A percentile compares a stretch with the other conserved stretches of the same genome.
phyloP scores from a whole-genome alignment of 2,329 filamentous ascomycete genomes.

The Fusarium piperis region DNA sequence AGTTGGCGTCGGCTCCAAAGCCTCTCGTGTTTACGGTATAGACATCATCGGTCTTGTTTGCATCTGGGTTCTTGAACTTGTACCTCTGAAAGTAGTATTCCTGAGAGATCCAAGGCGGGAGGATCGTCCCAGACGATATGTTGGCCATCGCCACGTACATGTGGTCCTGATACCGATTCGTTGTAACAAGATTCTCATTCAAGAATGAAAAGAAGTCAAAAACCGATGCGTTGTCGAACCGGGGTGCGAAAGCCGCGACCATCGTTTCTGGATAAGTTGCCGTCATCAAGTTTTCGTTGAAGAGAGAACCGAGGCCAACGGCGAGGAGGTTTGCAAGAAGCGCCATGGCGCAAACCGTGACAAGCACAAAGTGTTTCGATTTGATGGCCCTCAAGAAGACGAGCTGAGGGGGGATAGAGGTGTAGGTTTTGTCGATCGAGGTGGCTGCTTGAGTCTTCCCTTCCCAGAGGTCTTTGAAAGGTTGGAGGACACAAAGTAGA shows the following conservation, averaged over 20 bases:
- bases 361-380: slow-evolving; percentile 57
- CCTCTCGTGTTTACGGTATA: slow-evolving; percentile 40
- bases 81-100: slow-evolving; percentile 60
- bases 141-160: slow-evolving; percentile 57
- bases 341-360: slow-evolving; percentile 56
- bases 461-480: slow-evolving; percentile 59
- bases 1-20: slow-evolving; percentile 40
- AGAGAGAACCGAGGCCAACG: slow-evolving; percentile 60
- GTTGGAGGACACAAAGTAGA: slow-evolving; percentile 62
- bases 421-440: slow-evolving; percentile 59
- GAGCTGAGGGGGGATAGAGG: slow-evolving; percentile 65
- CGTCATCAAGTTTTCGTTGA: slow-evolving; percentile 49
- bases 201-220: too few relatives aligned
- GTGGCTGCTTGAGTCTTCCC: slow-evolving; percentile 49
- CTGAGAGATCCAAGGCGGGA: slow-evolving; percentile 61
- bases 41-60: not conserved
- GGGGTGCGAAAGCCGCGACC: slow-evolving; percentile 8
- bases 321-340: slow-evolving; percentile 64
- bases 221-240: slow-evolving; percentile 37
- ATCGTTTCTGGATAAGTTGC: slow-evolving; percentile 18
- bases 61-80: not conserved
- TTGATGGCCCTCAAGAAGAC: slow-evolving; percentile 56
- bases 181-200: not conserved
- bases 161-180: slow-evolving; percentile 34
- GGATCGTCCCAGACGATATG: slow-evolving; percentile 49